phyloP scores from a whole-genome alignment of 1,284 basidiomycete genomes.

The Ganoderma boninense region DNA sequence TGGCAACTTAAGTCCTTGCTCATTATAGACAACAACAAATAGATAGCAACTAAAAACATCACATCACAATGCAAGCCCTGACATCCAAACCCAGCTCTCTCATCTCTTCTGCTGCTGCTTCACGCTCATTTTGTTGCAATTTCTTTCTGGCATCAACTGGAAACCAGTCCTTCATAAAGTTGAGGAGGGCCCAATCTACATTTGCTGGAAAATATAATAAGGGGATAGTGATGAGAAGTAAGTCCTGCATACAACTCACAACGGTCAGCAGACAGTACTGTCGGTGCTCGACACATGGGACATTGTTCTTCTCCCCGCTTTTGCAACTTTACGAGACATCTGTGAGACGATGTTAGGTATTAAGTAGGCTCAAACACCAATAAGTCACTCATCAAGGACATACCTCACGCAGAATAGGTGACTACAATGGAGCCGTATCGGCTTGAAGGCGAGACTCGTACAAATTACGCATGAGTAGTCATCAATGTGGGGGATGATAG shows the following conservation, averaged over 20 bases:
- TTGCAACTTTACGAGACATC: slow-evolving; percentile 95
- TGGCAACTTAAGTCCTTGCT: too few relatives aligned
- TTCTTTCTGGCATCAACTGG: slow-evolving; percentile 86
- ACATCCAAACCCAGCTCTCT: slow-evolving; percentile 65
- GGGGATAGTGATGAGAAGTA: neutral
- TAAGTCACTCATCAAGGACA: slow-evolving; percentile 15
- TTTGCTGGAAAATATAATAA: slow-evolving; percentile 60
- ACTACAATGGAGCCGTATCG: slow-evolving; percentile 84
- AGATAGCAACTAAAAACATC: neutral
- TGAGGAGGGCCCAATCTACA: slow-evolving; percentile 82
- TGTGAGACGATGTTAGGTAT: slow-evolving; percentile 34
- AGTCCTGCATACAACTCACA: slow-evolving; percentile 54
- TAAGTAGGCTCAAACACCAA: neutral
- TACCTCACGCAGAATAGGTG: slow-evolving; percentile 93
- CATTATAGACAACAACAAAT: neutral
- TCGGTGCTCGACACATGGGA: slow-evolving; percentile 86
- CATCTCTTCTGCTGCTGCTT: slow-evolving; percentile 78
- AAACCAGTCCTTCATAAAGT: slow-evolving; percentile 95
- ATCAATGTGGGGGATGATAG: slow-evolving; percentile 86
- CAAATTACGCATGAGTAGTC: slow-evolving; percentile 83
- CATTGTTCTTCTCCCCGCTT: slow-evolving; percentile 83
- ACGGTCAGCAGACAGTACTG: slow-evolving; percentile 79
- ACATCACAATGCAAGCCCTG: slow-evolving; percentile 44
- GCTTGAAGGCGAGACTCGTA: slow-evolving; percentile 87
- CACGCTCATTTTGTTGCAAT: slow-evolving; percentile 78